phyloP scores from a whole-genome alignment of 176 grass and related monocot species.

The Saccharum spontaneum region DNA sequence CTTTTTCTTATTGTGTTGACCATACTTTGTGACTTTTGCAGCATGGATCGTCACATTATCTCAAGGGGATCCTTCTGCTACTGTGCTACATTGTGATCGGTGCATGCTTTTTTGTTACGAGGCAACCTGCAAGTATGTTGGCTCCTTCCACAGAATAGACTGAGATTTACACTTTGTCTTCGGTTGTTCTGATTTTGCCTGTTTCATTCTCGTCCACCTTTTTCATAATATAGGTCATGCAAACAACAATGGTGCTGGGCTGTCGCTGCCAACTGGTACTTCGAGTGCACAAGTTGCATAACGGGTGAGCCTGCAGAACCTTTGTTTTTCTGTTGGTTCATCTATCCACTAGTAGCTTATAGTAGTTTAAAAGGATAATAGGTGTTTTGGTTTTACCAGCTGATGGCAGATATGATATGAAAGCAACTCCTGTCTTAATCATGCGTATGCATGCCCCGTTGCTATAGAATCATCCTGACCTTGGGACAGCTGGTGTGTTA shows the following conservation, averaged over 20 bases:
- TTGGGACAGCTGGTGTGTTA: not conserved
- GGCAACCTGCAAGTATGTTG: constrained; percentile 55
- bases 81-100: constrained; percentile 82
- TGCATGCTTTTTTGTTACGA: constrained; percentile 77
- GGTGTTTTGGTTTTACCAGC: constrained; percentile 2
- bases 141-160: not conserved
- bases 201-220: not conserved
- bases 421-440: not conserved
- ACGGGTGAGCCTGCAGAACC: constrained; percentile 34
- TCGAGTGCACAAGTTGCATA: constrained; percentile 43
- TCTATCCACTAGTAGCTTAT: not conserved
- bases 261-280: constrained; percentile 29
- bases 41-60: constrained; percentile 87
- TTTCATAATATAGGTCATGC: constrained; percentile 19
- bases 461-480: constrained; percentile 3
- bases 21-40: not conserved
- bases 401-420: not conserved
- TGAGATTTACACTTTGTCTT: not conserved
- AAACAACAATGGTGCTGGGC: constrained; percentile 19
- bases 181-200: not conserved
- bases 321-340: constrained; percentile 10
- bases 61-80: constrained; percentile 79
- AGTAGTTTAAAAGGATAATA: not conserved
- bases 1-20: not conserved
- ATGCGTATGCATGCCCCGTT: not conserved